Base-by-base conservation (phyloP, 176 grass and related monocot species). In the Coix lacrymajobi region DNA sequence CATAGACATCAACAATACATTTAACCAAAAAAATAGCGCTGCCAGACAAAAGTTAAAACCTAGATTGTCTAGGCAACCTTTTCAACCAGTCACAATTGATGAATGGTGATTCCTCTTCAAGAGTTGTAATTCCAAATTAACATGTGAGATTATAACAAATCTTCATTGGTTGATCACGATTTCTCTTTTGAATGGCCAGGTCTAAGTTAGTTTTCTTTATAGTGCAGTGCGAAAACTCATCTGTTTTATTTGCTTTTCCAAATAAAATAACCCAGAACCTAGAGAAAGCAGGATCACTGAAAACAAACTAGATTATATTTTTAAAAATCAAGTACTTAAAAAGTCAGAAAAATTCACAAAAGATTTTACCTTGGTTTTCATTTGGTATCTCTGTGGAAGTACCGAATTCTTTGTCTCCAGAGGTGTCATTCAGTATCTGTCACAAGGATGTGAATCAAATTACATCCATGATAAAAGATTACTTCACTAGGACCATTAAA, bases 341-440 rank as follows among this genome's bases (percentile, higher is more conserved):
- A 66, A 71, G 43, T 66, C 54, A 72, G 43, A 62, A 65, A 58
- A 54, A 37, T 78, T 61, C 8, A 74, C 45, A 66, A 82, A 89
- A 68, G 14, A 74, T 49, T 71, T 78, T 87, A 90, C 84, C 88
- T 87, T 68, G 60, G 20, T 69, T 86, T 69, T 90, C 68, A 63
- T 87, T 90, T 79, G 75, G 49, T 83, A 87, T 67, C 67, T 62
- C 75, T 39, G 48, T 61, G 68, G 60, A 78, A 87, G 75, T 75
- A 79, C 38, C 67, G 75, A 75, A 82, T 62, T 75, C 79, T 83
- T 83, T 75, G 79, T 67, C 74, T 76, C 79, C 84, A 83, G 75
- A 87, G 19, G 81, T 79, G 68, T 1, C 75, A 49, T 79, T 90
- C 61, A 15, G 64, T 83, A 90, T 87, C 84, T 90, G 88, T 90